These are phyloP conservation scores for Parmales sp. DNA, from an alignment of 108 stramenopile species.

Conservation along the genomic window DNA sequence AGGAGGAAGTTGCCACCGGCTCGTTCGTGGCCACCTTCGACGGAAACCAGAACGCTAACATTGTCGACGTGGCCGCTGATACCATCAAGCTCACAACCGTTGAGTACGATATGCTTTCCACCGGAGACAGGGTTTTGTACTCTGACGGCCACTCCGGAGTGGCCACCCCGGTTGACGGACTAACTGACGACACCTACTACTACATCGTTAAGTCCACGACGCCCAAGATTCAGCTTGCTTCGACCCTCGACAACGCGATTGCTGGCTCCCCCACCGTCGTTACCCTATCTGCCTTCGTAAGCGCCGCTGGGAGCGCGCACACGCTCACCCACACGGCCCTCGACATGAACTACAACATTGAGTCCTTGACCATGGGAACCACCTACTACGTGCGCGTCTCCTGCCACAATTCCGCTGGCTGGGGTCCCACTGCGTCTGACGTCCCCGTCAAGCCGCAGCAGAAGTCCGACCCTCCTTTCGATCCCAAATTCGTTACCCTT, in stretches of 20 bases:
- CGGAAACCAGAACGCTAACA: slow-evolving; percentile 8
- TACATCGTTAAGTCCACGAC: neutral
- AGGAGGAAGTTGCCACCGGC: neutral
- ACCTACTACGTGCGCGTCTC: slow-evolving; percentile 53
- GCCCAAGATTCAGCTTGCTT: neutral
- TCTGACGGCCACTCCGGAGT: too few species aligned
- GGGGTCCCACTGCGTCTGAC: slow-evolving; percentile 21
- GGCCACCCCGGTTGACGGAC: too few species aligned
- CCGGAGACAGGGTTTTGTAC: too few species aligned
- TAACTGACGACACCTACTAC: too few species aligned
- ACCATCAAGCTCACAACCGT: neutral
- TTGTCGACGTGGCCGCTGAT: neutral
- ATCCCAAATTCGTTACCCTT: slow-evolving; percentile 27
- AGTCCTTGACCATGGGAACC: slow-evolving; percentile 45
- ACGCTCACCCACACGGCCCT: too few species aligned
- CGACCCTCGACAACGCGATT: slow-evolving; percentile 13
- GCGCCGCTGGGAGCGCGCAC: too few species aligned
- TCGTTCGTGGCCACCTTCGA: slow-evolving; percentile 26
- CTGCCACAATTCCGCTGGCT: slow-evolving; percentile 54
- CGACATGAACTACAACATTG: slow-evolving; percentile 31
- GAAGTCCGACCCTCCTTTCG: slow-evolving; percentile 39
- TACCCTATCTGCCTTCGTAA: too few species aligned
- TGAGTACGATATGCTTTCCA: neutral
- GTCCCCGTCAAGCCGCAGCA: slow-evolving; percentile 38
- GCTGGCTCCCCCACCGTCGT: neutral